Evolutionary conservation across 352 stramenopile species (phyloP), one percentile per base, ranked within the genome.

Genomic region (Pythium chondricola): DNA sequence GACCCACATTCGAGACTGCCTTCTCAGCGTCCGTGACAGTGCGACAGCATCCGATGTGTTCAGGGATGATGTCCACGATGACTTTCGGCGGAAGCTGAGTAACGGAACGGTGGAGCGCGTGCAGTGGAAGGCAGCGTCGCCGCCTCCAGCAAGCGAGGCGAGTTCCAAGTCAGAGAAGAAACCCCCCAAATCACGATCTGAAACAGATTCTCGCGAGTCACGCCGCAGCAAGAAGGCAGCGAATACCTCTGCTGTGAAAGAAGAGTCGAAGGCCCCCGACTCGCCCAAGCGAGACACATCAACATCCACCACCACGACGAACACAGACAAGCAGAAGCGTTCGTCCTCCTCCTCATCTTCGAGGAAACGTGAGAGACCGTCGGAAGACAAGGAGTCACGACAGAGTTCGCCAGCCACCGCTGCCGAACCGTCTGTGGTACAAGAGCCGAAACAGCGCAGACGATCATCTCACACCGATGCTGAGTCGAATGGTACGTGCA

Each of bases 1-100:
- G 13, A 88, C 76, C 21, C 88, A 86, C 43, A 77, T 94, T 45
- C 76, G 78, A 41, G 76, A 87, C 55, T 91, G 80, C 39, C 63
- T 94, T 41, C 64, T 94, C 16, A 86, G 67, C 42, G 74, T 94
- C 45, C 80, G 83, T n/a, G 67, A 86, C 35, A 64, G 62, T 32
- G 58, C 58, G 13, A 52, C 66, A 13, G 55, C 65, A 4, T 59
- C 62, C 2, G 71, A 79, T 6, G 65, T 73, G 16, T 74, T 88
- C 39, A 60, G 62, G 36, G 68, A 85, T 45, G 77, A 82, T 14
- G 55, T 56, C 10, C 80, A 91, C 46, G 69, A 74, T 4, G 78
- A 84, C 44, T 94, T 92, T 41, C 76, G 75, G 52, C 61, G 77
- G 39, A 75, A 79, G 48, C 72, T 94, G 27, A 71, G 65, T 11